Evolutionary conservation across 2,329 filamentous ascomycete species (phyloP).

Genomic region (Paraphoma chrysanthemicola): DNA sequence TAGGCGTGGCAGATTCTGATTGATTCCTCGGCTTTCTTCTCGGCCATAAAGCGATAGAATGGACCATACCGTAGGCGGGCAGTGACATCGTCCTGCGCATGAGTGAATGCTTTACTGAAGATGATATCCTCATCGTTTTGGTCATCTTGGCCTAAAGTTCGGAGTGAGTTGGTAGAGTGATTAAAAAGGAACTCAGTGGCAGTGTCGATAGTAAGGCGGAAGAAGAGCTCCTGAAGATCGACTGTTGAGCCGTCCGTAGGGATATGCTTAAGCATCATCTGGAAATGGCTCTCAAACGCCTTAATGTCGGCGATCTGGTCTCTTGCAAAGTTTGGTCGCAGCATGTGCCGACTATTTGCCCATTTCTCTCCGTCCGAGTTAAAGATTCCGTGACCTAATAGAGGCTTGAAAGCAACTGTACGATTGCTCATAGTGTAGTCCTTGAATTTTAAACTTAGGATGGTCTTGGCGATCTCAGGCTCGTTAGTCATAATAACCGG

Average conservation of each 20-base stretch:
- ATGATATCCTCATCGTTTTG: conserved; percentile 42
- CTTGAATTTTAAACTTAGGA: conserved; percentile 55
- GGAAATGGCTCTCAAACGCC: conserved; percentile 67
- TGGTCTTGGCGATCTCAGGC: conserved; percentile 57
- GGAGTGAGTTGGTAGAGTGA: conserved; percentile 49
- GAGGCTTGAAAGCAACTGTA: conserved; percentile 44
- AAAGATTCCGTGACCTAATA: conserved; percentile 56
- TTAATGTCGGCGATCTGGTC: conserved; percentile 61
- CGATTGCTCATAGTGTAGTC: conserved; percentile 53
- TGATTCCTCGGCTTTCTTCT: conserved; percentile 46
- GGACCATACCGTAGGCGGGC: conserved; percentile 46
- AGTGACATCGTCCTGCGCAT: conserved; percentile 48
- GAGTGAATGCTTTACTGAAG: conserved; percentile 54
- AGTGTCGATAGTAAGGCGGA: conserved; percentile 58
- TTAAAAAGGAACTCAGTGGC: conserved; percentile 59
- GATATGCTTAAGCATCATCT: conserved; percentile 64
- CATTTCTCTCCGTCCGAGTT: conserved; percentile 54
- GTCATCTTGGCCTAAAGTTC: conserved; percentile 37
- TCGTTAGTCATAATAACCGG: conserved; percentile 53
- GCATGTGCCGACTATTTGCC: conserved; percentile 52
- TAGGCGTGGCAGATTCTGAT: conserved; percentile 53
- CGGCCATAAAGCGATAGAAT: conserved; percentile 44
- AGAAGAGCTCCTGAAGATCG: conserved; percentile 53
- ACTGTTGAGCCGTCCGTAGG: conserved; percentile 58
- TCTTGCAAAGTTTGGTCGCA: conserved; percentile 62